Conservation (phyloP, 2,329 filamentous ascomycete genomes). For the Trichoderma oligosporum region DNA sequence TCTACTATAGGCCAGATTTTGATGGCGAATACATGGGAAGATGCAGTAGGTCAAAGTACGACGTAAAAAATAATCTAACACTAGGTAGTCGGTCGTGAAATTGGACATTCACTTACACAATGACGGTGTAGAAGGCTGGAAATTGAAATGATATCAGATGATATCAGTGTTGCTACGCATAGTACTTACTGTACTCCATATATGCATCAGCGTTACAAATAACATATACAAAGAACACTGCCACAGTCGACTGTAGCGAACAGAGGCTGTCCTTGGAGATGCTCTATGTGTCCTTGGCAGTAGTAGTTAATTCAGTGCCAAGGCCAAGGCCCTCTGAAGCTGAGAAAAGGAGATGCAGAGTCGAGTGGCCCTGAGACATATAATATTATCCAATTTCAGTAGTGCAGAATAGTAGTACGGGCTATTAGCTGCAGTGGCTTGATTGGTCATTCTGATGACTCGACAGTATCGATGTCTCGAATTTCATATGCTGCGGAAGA, state of each 20-base stretch:
- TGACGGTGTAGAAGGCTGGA: neutral
- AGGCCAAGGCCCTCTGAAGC: conserved; percentile 9
- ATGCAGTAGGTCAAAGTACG: neutral
- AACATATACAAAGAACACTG: neutral
- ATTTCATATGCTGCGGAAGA: neutral
- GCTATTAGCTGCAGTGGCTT: neutral
- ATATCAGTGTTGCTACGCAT: neutral
- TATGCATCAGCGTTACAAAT: neutral
- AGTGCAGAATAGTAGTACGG: neutral
- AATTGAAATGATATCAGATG: too few species aligned
- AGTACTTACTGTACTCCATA: neutral
- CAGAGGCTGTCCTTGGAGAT: neutral
- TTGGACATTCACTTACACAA: neutral
- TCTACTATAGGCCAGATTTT: neutral
- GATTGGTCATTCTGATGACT: neutral
- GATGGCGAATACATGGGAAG: neutral
- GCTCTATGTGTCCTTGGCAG: neutral
- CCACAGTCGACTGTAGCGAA: neutral
- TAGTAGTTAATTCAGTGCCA: conserved; percentile 1
- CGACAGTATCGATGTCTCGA: neutral
- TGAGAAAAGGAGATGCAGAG: neutral
- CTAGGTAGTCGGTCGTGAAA: neutral
- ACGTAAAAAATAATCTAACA: neutral
- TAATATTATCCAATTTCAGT: neutral
- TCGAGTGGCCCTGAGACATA: neutral